These are phyloP conservation scores for Clavulina sp. DNA, from an alignment of 768 basidiomycete species.

Conservation along the genomic window DNA sequence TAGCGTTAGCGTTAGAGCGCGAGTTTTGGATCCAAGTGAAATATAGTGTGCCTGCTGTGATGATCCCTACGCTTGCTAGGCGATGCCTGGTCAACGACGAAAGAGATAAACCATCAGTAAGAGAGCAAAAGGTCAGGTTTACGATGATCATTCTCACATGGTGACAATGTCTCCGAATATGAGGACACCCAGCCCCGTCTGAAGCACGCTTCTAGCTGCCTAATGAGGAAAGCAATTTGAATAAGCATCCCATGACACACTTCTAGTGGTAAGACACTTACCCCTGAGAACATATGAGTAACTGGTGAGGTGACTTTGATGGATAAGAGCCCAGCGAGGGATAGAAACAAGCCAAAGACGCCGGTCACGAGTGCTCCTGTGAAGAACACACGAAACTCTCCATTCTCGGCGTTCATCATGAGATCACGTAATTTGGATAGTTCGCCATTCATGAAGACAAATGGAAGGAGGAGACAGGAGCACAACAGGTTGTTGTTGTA, in stretches of 20 bases:
- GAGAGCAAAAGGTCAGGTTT: too few relatives aligned
- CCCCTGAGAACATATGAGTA: slow-evolving; percentile 71
- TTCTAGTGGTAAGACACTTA: slow-evolving; percentile 23
- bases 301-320: slow-evolving; percentile 56
- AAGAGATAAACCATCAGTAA: too few relatives aligned
- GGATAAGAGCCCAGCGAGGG: slow-evolving; percentile 58
- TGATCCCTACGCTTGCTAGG: slow-evolving; percentile 43
- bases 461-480: slow-evolving; percentile 42
- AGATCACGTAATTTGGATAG: slow-evolving; percentile 25
- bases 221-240: slow-evolving; percentile 13
- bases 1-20: too few relatives aligned
- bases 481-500: slow-evolving; percentile 66
- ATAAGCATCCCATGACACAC: too few relatives aligned
- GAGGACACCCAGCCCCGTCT: slow-evolving; percentile 63
- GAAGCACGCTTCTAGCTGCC: slow-evolving; percentile 70
- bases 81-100: too few relatives aligned
- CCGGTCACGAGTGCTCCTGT: slow-evolving; percentile 56
- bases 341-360: slow-evolving; percentile 64
- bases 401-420: slow-evolving; percentile 17
- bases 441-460: slow-evolving; percentile 43
- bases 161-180: slow-evolving; percentile 60
- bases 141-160: slow-evolving; percentile 30
- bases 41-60: slow-evolving; percentile 50
- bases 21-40: slow-evolving; percentile 35
- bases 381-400: slow-evolving; percentile 28